Conservation (phyloP, 1,284 basidiomycete genomes). For the Vanrija sp. region DNA sequence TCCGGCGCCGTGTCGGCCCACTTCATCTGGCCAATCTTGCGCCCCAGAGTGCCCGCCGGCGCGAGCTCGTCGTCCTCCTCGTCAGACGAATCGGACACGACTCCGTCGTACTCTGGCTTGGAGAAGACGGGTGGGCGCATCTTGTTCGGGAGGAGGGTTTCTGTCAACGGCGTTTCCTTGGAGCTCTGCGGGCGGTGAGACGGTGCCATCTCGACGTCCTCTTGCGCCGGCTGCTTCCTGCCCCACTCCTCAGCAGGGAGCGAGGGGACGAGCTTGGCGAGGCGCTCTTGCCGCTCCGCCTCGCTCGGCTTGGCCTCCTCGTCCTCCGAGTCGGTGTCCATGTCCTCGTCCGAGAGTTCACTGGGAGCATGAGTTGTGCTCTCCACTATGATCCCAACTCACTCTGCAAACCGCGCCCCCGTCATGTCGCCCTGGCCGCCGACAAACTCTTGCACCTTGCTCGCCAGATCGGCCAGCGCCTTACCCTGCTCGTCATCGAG, state of each 20-base stretch:
- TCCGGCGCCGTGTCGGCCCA: conserved; percentile 22
- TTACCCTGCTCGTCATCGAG: conserved; percentile 59
- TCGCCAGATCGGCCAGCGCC: conserved; percentile 68
- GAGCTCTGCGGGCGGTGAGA: background rate
- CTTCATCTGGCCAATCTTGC: conserved; percentile 36
- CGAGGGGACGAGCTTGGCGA: conserved; percentile 47
- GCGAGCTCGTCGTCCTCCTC: conserved; percentile 53
- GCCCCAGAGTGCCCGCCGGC: conserved; percentile 31
- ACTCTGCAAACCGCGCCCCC: conserved; percentile 85
- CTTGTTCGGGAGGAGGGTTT: conserved; percentile 41
- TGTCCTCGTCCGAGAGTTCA: conserved; percentile 51
- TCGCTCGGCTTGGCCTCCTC: conserved; percentile 33
- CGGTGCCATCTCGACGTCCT: conserved; percentile 2
- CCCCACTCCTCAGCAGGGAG: conserved; percentile 51
- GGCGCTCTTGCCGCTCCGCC: conserved; percentile 34
- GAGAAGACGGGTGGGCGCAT: conserved; percentile 70
- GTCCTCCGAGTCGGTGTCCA: conserved; percentile 29
- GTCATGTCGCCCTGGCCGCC: conserved; percentile 80
- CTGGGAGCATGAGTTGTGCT: conserved; percentile 12
- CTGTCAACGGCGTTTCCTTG: background rate
- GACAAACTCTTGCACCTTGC: conserved; percentile 79
- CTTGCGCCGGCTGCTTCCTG: conserved; percentile 13
- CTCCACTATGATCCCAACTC: conserved; percentile 37
- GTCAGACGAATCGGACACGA: conserved; percentile 68
- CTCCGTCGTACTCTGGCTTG: conserved; percentile 73